These are phyloP conservation scores for Rhodotorula sp. DNA, from an alignment of 1,284 basidiomycete genomes.

Conservation along the genomic window DNA sequence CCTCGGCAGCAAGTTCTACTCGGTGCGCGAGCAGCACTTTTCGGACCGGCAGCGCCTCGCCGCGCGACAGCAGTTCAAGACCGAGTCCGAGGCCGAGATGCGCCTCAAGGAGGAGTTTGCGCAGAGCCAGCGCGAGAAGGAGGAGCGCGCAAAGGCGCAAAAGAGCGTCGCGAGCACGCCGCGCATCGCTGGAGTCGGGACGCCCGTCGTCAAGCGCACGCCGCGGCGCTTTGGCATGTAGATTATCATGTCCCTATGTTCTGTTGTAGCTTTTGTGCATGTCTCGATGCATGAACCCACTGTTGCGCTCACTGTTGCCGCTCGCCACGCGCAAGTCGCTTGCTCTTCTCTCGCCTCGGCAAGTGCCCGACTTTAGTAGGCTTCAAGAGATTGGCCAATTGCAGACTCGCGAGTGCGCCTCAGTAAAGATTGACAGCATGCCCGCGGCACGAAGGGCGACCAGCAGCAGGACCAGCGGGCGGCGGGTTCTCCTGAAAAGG, in stretches of 20 bases:
- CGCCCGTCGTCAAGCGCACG: constrained; percentile 37
- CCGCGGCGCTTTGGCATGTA: constrained; percentile 40
- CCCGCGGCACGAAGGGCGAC: neutral
- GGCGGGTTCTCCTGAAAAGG: neutral
- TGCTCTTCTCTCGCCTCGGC: too few relatives aligned
- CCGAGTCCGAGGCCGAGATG: constrained; percentile 41
- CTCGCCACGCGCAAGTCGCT: too few relatives aligned
- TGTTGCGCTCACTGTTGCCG: too few relatives aligned
- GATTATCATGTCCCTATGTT: neutral
- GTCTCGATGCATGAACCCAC: too few relatives aligned
- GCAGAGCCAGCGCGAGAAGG: constrained; percentile 34
- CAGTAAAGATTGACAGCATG: constrained; percentile 1
- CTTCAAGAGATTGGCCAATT: too few relatives aligned
- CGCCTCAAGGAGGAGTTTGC: constrained; percentile 38
- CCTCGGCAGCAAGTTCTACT: constrained; percentile 50
- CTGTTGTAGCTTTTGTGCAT: too few relatives aligned
- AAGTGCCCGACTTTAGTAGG: too few relatives aligned
- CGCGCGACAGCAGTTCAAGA: constrained; percentile 61
- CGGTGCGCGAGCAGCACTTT: constrained; percentile 69
- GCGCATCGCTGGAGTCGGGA: constrained; percentile 41
- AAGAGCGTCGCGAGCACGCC: constrained; percentile 44
- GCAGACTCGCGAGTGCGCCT: neutral
- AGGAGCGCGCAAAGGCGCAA: constrained; percentile 35
- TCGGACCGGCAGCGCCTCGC: constrained; percentile 69
- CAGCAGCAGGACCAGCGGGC: neutral